Percentiles rank a stretch among this genome's conserved stretches.
phyloP scores from a whole-genome alignment of 2,329 filamentous ascomycete species.

The Colletotrichum sp. region DNA sequence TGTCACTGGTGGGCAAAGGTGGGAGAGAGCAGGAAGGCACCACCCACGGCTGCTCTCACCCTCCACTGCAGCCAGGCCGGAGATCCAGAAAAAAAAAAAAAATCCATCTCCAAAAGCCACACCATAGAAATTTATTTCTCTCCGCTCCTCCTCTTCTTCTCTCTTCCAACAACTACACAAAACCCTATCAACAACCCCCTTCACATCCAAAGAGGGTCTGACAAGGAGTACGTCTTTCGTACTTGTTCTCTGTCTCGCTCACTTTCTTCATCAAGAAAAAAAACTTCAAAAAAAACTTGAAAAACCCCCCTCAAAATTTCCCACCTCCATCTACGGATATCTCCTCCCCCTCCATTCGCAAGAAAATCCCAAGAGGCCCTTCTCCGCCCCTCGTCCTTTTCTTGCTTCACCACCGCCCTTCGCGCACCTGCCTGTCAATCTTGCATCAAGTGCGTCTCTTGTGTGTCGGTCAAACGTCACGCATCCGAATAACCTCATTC shows the following conservation, averaged over 20 bases:
- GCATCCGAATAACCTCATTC: slow-evolving; percentile 8
- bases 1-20: background rate
- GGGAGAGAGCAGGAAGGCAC: background rate
- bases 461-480: slow-evolving; percentile 24
- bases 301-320: slow-evolving; percentile 51
- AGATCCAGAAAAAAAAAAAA: slow-evolving; percentile 24
- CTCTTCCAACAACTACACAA: slow-evolving; percentile 51
- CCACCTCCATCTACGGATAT: slow-evolving; percentile 19
- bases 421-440: slow-evolving; percentile 21
- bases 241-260: slow-evolving; percentile 65
- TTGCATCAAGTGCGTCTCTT: slow-evolving; percentile 15
- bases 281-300: slow-evolving; percentile 64
- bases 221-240: slow-evolving; percentile 64
- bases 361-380: slow-evolving; percentile 7
- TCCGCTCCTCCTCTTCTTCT: slow-evolving; percentile 39
- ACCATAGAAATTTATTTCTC: slow-evolving; percentile 44
- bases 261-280: slow-evolving; percentile 55
- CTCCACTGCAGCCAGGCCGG: slow-evolving; percentile 3
- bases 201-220: slow-evolving; percentile 50
- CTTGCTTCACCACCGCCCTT: slow-evolving; percentile 21
- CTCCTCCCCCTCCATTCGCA: slow-evolving; percentile 19
- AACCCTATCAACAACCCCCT: slow-evolving; percentile 50
- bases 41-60: background rate
- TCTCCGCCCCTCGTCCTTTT: slow-evolving; percentile 10
- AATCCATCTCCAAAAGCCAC: slow-evolving; percentile 23